Conservation (phyloP, 768 basidiomycete species). For the Amylocystis lapponica region DNA sequence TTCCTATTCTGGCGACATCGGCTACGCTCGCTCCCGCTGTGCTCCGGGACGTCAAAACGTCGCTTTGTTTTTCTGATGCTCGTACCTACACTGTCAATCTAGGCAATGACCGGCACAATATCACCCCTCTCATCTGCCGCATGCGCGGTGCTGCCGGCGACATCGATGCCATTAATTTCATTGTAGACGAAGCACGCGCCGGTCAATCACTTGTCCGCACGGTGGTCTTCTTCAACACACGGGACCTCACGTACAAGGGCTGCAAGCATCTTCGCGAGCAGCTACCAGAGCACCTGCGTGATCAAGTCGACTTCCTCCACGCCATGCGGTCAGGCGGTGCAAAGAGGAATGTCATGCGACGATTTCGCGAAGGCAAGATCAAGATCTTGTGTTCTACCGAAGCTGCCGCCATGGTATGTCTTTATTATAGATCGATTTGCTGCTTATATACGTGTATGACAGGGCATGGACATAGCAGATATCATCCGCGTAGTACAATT, state of each 20-base stretch:
- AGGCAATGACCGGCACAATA: constrained; percentile 31
- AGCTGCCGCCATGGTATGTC: neutral
- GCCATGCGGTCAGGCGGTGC: neutral
- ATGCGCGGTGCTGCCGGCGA: constrained; percentile 27
- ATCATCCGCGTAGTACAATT: constrained; percentile 33
- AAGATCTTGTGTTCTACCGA: neutral
- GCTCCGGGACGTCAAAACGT: constrained; percentile 21
- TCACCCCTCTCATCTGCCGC: constrained; percentile 29
- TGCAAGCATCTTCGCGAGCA: neutral
- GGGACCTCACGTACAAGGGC: neutral
- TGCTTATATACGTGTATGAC: no score
- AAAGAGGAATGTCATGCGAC: neutral
- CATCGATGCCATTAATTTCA: constrained; percentile 26
- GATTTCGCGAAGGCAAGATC: neutral
- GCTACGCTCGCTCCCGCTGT: constrained; percentile 28
- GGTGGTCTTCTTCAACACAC: neutral
- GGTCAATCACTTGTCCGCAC: neutral
- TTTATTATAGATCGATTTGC: neutral
- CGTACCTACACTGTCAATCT: constrained; percentile 17
- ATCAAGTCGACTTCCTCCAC: neutral
- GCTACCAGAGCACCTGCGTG: neutral
- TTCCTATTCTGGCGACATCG: constrained; percentile 28
- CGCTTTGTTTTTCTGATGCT: constrained; percentile 22
- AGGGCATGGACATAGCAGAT: constrained; percentile 23
- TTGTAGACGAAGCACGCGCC: neutral